Evolutionary conservation across 345 rosid species (phyloP), one percentile per base, ranked within the genome.

Genomic region (Cardiospermum halicacabum): DNA sequence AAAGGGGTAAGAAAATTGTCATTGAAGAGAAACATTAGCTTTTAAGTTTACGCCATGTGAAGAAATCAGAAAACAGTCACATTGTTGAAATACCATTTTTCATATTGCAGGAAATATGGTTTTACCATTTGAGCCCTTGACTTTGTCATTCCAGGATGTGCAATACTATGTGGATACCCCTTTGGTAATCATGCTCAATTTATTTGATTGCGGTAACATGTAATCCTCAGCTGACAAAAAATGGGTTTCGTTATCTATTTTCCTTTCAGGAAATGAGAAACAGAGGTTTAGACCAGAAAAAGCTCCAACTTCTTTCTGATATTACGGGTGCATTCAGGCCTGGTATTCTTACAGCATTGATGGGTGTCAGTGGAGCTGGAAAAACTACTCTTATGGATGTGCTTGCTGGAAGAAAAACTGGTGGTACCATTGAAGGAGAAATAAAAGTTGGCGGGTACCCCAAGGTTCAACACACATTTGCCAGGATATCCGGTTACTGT

Each of bases 321-420:
- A 72, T 71, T 56, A 71, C 82, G 8, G 69, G 82, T 11, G 56
- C 78, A 60, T 78, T 78, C 39, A 71, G 78, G 69, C 82, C 82
- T 34, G 78, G 82, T 37, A 24, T 78, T 19, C 74, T 78, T 9
- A 71, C 78, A 19, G 82, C 82, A 60, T 31, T 78, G 39, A 78
- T 78, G 78, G 82, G 82, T 51, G 78, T 74, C 26, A 71, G 82
- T 51, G 78, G 82, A 60, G 82, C 78, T 22, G 82, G 82, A 26
- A 78, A 78, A 72, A 78, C 78, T 19, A 74, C 82, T 10, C 61
- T 78, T 48, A 74, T 78, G 76, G 82, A 78, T 54, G 78, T 74
- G 68, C 57, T 78, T 19, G 60, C 78, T 0, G 82, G 82, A 45
- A 60, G 82, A 53, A 78, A 78, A 69, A 74, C 76, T 6, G 74